These are phyloP conservation scores for Backusella psychrophila DNA, from an alignment of 192 early-diverging fungal genomes.

Conservation along the genomic window DNA sequence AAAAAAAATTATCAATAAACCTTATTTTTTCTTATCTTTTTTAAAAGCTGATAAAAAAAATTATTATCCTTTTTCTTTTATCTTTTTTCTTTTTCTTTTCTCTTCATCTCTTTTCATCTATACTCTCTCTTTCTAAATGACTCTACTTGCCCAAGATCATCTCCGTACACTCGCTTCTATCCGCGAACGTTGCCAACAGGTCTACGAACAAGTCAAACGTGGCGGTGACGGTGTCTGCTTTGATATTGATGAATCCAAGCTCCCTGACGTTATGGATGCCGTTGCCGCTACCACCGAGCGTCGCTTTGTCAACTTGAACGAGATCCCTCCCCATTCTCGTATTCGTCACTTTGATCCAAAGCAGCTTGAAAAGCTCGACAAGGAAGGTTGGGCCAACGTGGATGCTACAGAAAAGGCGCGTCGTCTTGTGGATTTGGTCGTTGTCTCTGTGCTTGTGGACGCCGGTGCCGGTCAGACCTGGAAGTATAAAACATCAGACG, in stretches of 20 bases:
- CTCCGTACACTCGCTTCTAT: conserved; percentile 73
- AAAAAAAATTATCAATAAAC: not conserved
- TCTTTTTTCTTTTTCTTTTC: not conserved
- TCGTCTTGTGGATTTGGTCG: conserved; percentile 78
- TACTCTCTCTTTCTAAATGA: conserved; percentile 13
- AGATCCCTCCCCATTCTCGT: conserved; percentile 85
- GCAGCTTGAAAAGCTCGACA: conserved; percentile 45
- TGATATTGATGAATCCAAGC: conserved; percentile 59
- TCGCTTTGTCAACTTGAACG: conserved; percentile 60
- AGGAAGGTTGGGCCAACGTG: conserved; percentile 37
- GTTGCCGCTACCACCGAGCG: conserved; percentile 65
- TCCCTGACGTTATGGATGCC: conserved; percentile 64
- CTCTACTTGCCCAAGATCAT: conserved; percentile 39
- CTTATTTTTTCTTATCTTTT: not conserved
- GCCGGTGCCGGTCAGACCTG: conserved; percentile 88
- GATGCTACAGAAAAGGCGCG: conserved; percentile 54
- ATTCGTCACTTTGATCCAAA: conserved; percentile 75
- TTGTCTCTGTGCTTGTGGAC: conserved; percentile 89
- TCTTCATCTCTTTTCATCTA: not conserved
- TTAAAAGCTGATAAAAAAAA: not conserved
- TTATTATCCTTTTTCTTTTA: not conserved
- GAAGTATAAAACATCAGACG: conserved; percentile 60
- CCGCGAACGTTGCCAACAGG: conserved; percentile 62
- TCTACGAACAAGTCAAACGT: conserved; percentile 57
- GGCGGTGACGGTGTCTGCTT: conserved; percentile 65